Evolutionary conservation across 2,329 filamentous ascomycete species (phyloP).

Genomic region (Penicillium expansum): DNA sequence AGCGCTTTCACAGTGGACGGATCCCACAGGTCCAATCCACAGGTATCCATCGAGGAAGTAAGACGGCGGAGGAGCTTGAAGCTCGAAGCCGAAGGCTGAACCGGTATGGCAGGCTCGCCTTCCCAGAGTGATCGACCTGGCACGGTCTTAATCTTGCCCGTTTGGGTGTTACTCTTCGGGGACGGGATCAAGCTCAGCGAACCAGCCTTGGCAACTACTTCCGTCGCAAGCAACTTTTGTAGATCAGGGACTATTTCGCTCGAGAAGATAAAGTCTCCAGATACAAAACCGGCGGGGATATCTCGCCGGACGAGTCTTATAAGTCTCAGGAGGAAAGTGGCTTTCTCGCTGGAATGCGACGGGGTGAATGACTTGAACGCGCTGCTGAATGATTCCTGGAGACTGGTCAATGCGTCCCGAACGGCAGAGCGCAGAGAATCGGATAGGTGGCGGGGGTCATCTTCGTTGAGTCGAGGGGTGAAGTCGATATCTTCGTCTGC

Average conservation of each 20-base stretch:
- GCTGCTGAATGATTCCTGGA: slow-evolving; percentile 47
- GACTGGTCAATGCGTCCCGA: slow-evolving; percentile 54
- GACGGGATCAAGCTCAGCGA: slow-evolving; percentile 41
- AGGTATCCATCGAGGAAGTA: slow-evolving; percentile 63
- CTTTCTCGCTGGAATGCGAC: slow-evolving; percentile 49
- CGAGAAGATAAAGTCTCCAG: slow-evolving; percentile 51
- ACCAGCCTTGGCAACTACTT: slow-evolving; percentile 47
- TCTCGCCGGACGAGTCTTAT: slow-evolving; percentile 70
- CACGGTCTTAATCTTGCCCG: slow-evolving; percentile 49
- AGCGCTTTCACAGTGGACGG: slow-evolving; percentile 61
- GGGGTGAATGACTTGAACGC: slow-evolving; percentile 51
- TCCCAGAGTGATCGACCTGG: slow-evolving; percentile 74
- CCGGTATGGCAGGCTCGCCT: slow-evolving; percentile 68
- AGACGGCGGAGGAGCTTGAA: slow-evolving; percentile 71
- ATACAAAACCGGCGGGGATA: slow-evolving; percentile 54
- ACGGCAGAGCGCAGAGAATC: slow-evolving; percentile 59
- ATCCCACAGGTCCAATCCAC: slow-evolving; percentile 80
- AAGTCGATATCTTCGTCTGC: slow-evolving; percentile 39
- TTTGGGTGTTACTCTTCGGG: slow-evolving; percentile 3
- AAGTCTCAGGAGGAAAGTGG: slow-evolving; percentile 66
- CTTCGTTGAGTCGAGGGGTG: slow-evolving; percentile 59
- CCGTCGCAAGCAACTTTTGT: slow-evolving; percentile 59
- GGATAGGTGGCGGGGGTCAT: slow-evolving; percentile 66
- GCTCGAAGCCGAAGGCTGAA: slow-evolving; percentile 70
- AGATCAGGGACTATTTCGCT: slow-evolving; percentile 61